These are phyloP conservation scores for Suhomyces yuchorum DNA, from an alignment of 1,139 yeast species.

Conservation along the genomic window DNA sequence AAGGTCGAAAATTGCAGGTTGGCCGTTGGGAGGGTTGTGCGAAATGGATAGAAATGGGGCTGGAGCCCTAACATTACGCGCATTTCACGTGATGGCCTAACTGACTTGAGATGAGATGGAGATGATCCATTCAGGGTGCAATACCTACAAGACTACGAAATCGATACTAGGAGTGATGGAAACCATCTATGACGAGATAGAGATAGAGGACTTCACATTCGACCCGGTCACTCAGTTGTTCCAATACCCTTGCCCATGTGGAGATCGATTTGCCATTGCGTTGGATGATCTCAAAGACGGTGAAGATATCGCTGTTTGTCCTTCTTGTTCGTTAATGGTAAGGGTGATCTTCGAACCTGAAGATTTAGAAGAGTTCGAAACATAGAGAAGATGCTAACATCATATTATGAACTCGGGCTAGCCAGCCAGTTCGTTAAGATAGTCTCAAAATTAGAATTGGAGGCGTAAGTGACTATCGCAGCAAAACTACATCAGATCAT, in stretches of 20 bases:
- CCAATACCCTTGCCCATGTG: constrained; percentile 98
- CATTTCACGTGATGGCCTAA: not conserved
- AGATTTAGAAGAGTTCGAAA: constrained; percentile 39
- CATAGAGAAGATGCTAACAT: not conserved
- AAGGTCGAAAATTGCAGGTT: constrained; percentile 9
- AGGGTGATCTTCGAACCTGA: constrained; percentile 79
- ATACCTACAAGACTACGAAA: not conserved
- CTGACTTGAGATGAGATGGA: not conserved
- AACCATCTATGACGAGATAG: constrained; percentile 88
- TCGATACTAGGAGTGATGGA: constrained; percentile 31
- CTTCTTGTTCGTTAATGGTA: constrained; percentile 92
- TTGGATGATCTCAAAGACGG: constrained; percentile 89
- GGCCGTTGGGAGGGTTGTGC: constrained; percentile 4
- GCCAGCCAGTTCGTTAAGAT: too few species aligned
- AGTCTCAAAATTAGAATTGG: too few species aligned
- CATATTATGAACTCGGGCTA: too few species aligned
- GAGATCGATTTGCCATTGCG: constrained; percentile 86
- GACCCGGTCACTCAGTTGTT: constrained; percentile 79
- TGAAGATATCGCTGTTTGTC: constrained; percentile 93
- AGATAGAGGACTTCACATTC: constrained; percentile 93
- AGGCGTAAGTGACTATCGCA: too few species aligned
- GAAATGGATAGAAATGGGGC: constrained; percentile 8
- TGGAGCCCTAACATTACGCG: constrained; percentile 12
- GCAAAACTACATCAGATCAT: too few species aligned
- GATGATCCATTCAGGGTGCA: not conserved